These are phyloP conservation scores for Botryosphaeria dothidea DNA, from an alignment of 2,329 filamentous ascomycete genomes.

Conservation along the genomic window DNA sequence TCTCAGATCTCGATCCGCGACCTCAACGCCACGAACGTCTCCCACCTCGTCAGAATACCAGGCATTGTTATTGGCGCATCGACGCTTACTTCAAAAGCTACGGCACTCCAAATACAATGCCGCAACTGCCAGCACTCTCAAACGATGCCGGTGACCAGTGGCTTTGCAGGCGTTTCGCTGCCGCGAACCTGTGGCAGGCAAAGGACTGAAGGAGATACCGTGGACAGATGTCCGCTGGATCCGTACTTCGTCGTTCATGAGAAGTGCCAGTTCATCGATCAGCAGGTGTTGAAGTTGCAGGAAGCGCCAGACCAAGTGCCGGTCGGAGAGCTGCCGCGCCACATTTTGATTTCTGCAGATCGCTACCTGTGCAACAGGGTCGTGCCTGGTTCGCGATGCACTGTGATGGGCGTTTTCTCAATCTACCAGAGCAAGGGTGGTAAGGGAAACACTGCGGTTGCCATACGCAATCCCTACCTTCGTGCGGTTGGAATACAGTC, in stretches of 20 bases:
- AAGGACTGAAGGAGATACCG: slow-evolving; percentile 64
- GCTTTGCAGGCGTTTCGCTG: slow-evolving; percentile 83
- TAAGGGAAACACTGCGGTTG: slow-evolving; percentile 80
- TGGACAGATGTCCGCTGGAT: slow-evolving; percentile 82
- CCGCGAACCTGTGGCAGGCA: slow-evolving; percentile 74
- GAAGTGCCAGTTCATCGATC: slow-evolving; percentile 91
- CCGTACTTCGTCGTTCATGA: slow-evolving; percentile 97
- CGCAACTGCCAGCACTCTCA: slow-evolving; percentile 77
- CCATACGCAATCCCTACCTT: slow-evolving; percentile 92
- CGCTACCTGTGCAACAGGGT: slow-evolving; percentile 93
- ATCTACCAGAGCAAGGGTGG: slow-evolving; percentile 93
- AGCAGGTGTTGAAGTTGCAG: slow-evolving; percentile 96
- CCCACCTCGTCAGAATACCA: slow-evolving; percentile 91
- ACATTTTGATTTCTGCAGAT: slow-evolving; percentile 95
- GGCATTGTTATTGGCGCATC: slow-evolving; percentile 98
- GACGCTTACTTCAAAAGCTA: slow-evolving; percentile 94
- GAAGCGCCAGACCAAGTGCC: slow-evolving; percentile 97
- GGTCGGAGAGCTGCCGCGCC: slow-evolving; percentile 90
- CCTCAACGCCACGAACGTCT: slow-evolving; percentile 88
- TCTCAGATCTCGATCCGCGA: slow-evolving; percentile 92
- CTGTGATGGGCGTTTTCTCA: slow-evolving; percentile 94
- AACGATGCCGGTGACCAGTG: slow-evolving; percentile 72
- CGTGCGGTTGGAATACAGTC: slow-evolving; percentile 90
- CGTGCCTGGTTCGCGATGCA: slow-evolving; percentile 91
- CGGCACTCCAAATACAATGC: slow-evolving; percentile 81